Conservation (phyloP, 306 rosid genomes). For the Fragaria nilgerrensis region DNA sequence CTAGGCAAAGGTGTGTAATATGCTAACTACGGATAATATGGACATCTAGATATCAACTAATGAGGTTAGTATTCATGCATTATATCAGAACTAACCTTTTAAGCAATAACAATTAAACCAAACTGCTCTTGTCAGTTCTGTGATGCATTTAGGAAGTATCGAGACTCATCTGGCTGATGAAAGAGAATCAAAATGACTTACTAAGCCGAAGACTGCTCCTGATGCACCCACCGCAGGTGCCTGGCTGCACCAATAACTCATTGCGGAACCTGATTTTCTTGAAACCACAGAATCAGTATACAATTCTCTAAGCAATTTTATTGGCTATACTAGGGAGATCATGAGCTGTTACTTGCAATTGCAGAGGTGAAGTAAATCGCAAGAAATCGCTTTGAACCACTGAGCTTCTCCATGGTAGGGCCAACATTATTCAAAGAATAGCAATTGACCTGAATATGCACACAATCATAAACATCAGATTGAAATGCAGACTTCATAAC, state of each 20-base stretch:
- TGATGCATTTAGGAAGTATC: neutral
- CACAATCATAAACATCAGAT: neutral
- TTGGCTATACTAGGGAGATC: constrained; percentile 42
- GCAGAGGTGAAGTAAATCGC: constrained; percentile 79
- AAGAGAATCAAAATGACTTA: constrained; percentile 31
- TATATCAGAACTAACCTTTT: neutral
- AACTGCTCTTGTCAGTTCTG: neutral
- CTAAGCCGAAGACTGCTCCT: constrained; percentile 91
- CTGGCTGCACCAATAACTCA: constrained; percentile 75
- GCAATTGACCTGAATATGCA: constrained; percentile 62
- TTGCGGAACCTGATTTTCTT: constrained; percentile 83
- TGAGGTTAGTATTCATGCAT: neutral
- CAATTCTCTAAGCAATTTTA: constrained; percentile 38
- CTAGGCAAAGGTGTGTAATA: neutral
- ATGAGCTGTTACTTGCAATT: constrained; percentile 74
- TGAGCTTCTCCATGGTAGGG: constrained; percentile 74
- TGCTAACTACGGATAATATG: neutral
- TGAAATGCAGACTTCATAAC: constrained; percentile 6
- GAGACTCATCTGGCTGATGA: constrained; percentile 11
- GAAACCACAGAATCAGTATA: constrained; percentile 51
- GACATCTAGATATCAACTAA: neutral
- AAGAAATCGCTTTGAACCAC: constrained; percentile 75
- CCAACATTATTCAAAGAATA: constrained; percentile 83
- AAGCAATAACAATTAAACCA: neutral
- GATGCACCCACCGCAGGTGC: constrained; percentile 89